Percentiles rank a stretch among this genome's conserved stretches.
Conservation (phyloP, 169 alveolate species). For the Plasmodium reichenowi region DNA sequence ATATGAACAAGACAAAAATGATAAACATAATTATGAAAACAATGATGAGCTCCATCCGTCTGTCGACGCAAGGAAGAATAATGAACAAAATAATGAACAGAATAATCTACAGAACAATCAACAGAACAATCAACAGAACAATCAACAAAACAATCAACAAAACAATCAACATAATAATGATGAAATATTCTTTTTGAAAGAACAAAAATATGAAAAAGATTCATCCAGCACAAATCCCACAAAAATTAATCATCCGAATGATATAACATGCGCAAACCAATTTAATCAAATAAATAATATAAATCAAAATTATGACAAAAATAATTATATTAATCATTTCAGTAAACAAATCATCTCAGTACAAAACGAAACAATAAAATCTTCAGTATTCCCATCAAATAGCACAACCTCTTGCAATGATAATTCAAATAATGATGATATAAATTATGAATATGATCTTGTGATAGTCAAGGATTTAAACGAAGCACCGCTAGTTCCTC, state of each 20-base stretch:
- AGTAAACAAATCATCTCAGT: slow-evolving; percentile 23
- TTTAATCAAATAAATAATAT: not conserved
- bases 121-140: not conserved
- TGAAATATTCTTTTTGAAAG: not conserved
- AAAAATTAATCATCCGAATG: not conserved
- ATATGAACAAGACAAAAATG: not conserved
- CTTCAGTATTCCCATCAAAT: not conserved
- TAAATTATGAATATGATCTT: slow-evolving; percentile 14
- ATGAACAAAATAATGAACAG: too few species aligned
- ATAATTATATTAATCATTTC: slow-evolving; percentile 19
- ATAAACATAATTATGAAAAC: not conserved
- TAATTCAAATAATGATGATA: not conserved
- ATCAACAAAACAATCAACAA: not conserved
- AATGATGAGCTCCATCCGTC: too few species aligned
- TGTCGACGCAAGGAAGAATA: too few species aligned
- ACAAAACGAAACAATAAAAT: slow-evolving; percentile 22
- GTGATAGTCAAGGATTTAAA: slow-evolving; percentile 23
- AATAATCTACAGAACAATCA: not conserved
- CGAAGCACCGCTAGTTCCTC: slow-evolving; percentile 38
- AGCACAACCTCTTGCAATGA: not conserved
- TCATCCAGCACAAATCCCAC: not conserved
- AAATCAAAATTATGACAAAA: not conserved
- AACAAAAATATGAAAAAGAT: not conserved
- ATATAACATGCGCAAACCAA: not conserved
- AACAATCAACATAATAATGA: too few species aligned